Evolutionary conservation across 352 stramenopile species (phyloP), one percentile per base, ranked within the genome.

Genomic region (Globisporangium cylindrosporum): DNA sequence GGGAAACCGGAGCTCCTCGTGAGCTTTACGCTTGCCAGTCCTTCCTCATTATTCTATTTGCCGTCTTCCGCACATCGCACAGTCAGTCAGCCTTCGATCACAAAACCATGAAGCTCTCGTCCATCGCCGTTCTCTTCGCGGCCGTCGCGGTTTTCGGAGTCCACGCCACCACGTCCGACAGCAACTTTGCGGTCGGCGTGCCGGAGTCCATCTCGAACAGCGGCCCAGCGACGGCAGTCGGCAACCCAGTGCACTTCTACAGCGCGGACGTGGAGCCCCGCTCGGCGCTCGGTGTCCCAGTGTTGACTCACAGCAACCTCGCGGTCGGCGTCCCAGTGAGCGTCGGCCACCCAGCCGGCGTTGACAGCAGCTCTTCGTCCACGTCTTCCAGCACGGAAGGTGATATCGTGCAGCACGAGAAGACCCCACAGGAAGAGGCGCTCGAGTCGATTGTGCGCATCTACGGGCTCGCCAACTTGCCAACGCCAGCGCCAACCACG

Each of bases 71-170:
- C 63, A 12, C 64, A 69, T 27, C 27, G 8, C 57, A 15, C 36
- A 29, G 36, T 62, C 56, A 64, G 3, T 22, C 53, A 59, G 8
- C 25, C 34, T 46, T 18, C 55, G 22, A 9, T 18, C 2, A 41
- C 34, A 18, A 64, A 64, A 18, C 24, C 27, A 71, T 71, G 66
- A 66, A 71, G 61, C 59, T 71, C 59, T 66, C 60, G 27, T 64
- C 59, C 36, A 36, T 62, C 15, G 9, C 67, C 20, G 51, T 67
- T 25, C 29, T 57, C 29, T 25, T 67, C 27, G n/a, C 58, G n/a
- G 38, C 66, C 18, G 41, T 64, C 29, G 38, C 66, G 1, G 41
- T 43, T 4, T 24, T 27, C 20, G 25, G 22, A 18, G 51, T 38
- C 4, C 36, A 60, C 12, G 61, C 59, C 43, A 12, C 43, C 4